Evolutionary conservation across 2,329 filamentous ascomycete genomes (phyloP).

Genomic region (Neodidymelliopsis sp.): DNA sequence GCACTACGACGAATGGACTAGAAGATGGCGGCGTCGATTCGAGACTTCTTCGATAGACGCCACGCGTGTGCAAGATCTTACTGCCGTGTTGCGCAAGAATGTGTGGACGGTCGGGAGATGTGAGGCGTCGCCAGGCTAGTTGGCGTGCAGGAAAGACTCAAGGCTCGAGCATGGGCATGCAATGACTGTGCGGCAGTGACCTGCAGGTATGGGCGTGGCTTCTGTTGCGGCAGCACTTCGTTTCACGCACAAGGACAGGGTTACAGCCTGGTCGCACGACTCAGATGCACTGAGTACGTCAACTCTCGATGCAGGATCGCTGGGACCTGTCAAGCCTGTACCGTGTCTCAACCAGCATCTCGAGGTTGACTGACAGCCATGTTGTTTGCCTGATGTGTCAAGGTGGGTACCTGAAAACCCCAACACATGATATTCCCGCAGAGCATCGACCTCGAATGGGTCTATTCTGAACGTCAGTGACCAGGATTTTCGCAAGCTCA

Average conservation of each 20-base stretch:
- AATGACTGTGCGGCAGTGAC: constrained; percentile 1
- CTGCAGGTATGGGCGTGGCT: constrained; percentile 6
- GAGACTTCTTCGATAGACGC: too few species aligned
- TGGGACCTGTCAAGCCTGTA: constrained; percentile 10
- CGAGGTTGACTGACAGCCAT: background rate
- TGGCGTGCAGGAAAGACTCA: background rate
- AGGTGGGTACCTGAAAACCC: constrained; percentile 1
- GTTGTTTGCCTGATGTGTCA: background rate
- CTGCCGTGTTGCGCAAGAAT: background rate
- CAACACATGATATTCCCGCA: constrained; percentile 3
- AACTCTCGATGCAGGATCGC: background rate
- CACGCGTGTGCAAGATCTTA: background rate
- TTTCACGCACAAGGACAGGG: background rate
- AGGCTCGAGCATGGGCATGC: background rate
- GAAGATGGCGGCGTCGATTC: too few species aligned
- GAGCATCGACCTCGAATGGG: constrained; percentile 12
- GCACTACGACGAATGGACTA: too few species aligned
- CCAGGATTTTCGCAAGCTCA: constrained; percentile 7
- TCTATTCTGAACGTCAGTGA: background rate
- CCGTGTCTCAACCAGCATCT: constrained; percentile 6
- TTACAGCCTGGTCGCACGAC: background rate
- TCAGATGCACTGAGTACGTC: background rate
- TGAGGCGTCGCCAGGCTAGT: background rate
- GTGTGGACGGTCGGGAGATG: background rate
- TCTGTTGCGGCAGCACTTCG: constrained; percentile 3